Evolutionary conservation across 768 basidiomycete species (phyloP), one percentile per base, ranked within the genome.

Genomic region (Saitozyma sp.): DNA sequence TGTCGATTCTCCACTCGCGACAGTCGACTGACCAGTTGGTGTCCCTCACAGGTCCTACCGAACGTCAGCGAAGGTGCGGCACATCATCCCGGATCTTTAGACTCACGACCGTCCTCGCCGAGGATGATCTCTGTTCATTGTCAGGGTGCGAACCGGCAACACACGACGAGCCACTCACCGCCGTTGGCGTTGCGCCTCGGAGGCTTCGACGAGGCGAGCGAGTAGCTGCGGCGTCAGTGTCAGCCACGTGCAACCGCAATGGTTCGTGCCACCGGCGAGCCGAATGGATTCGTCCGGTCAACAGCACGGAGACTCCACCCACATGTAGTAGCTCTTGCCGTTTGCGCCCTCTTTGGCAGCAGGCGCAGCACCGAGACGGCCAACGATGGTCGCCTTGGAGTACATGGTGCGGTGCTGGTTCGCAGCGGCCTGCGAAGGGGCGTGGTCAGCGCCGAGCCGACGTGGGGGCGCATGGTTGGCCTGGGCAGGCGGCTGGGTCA

Each of bases 321-420:
- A 59, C 45, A 48, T 51, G 49, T 42, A 61, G 51, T 62, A 66
- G 8, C 29, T 20, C 46, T 54, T 54, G 10, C 59, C 59, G 7
- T 49, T 19, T 1, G 49, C 40, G 13, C 49, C 57, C 10, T 54
- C 29, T 42, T 54, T 41, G 50, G 53, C 38, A 8, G 43, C 37
- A 8, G 64, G 64, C 13, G 56, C 60, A 7, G 56, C 51, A n/a
- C 64, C 64, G 45, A 66, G 56, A 10, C 64, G 64, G 29, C 64
- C 64, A 16, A 66, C 54, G 39, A 66, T 41, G 38, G 64, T 66
- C 17, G 45, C 49, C 20, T 66, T 66, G 55, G 64, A 59, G 56
- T 63, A 63, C 41, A 54, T 53, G 2, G 17, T n/a, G 41, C 61
- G 54, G 13, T 46, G 49, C 9, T 48, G 61, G 37, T 46, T 11